Evolutionary conservation across 2,329 filamentous ascomycete genomes (phyloP), one percentile per base, ranked within the genome.

Genomic region (Ophiostoma australiae): DNA sequence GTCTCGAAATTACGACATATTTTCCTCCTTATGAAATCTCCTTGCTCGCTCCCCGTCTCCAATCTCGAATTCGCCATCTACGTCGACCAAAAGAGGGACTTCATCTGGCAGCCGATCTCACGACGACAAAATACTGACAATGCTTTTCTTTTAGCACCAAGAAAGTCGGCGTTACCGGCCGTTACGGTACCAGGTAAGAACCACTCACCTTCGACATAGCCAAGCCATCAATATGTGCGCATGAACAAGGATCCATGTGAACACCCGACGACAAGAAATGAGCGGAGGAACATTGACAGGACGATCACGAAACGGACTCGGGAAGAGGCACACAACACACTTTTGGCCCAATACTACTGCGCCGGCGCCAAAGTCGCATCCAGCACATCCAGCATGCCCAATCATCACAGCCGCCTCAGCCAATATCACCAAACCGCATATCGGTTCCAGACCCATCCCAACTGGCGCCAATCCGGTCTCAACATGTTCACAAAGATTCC

Each of bases 81-180:
- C 33, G 58, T 61, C 61, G 67, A 23, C 15, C 13, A 15, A 37
- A 31, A 52, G 13, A 41, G 52, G 44, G 39, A n/a, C 52, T 27
- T 33, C 33, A 41, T 48, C 27, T 35, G 39, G 27, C 33, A 20
- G 35, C 20, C 17, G 41, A 67, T 48, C 39, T 67, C 39, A 31
- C 13, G 66, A 61, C 23, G 65, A 69, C 63, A 65, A 70, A 69
- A 31, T 71, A 70, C 74, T 75, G 71, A 75, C 71, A 37, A 69
- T 72, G 37, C 69, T 73, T 61, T 58, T 61, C 61, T 69, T 67
- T 44, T 65, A 75, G 93, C 87, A 96, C 93, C 77, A 96, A 92
- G 91, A 96, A 97, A 91, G 93, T 97, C 90, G 93, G 93, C 84
- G 94, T 97, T 84, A 97, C 94, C 87, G 92, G 94, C 86, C 74